These are phyloP conservation scores for Lagenaria siceraria DNA, from an alignment of 306 rosid genomes.

Conservation along the genomic window DNA sequence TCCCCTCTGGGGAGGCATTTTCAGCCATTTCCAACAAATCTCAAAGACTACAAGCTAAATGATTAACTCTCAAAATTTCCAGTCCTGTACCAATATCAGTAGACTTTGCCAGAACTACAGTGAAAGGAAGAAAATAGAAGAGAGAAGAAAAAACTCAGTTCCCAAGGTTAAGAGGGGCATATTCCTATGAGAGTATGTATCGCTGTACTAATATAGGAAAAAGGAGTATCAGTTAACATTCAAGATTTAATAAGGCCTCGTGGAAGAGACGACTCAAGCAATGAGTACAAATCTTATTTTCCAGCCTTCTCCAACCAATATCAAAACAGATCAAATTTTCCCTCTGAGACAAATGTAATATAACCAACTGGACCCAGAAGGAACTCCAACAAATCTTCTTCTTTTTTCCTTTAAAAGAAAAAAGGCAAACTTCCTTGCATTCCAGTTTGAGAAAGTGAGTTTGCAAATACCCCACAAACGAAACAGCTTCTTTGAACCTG, in stretches of 20 bases:
- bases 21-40: conserved; percentile 41
- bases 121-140: not conserved
- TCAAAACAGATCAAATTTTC: not conserved
- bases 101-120: not conserved
- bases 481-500: conserved; percentile 1
- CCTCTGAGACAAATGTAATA: not conserved
- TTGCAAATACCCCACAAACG: conserved; percentile 1
- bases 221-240: not conserved
- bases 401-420: not conserved
- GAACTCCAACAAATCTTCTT: not conserved
- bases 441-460: not conserved
- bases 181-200: not conserved
- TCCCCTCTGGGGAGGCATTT: conserved; percentile 31
- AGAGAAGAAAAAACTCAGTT: not conserved
- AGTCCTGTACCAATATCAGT: not conserved
- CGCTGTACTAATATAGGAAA: not conserved
- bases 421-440: not conserved
- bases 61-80: not conserved
- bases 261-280: not conserved
- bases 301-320: not conserved
- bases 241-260: not conserved
- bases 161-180: not conserved
- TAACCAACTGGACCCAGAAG: not conserved
- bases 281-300: not conserved
- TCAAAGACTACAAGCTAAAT: conserved; percentile 7